phyloP scores from a whole-genome alignment of 2,329 filamentous ascomycete species.

The Geosmithia putterillii region DNA sequence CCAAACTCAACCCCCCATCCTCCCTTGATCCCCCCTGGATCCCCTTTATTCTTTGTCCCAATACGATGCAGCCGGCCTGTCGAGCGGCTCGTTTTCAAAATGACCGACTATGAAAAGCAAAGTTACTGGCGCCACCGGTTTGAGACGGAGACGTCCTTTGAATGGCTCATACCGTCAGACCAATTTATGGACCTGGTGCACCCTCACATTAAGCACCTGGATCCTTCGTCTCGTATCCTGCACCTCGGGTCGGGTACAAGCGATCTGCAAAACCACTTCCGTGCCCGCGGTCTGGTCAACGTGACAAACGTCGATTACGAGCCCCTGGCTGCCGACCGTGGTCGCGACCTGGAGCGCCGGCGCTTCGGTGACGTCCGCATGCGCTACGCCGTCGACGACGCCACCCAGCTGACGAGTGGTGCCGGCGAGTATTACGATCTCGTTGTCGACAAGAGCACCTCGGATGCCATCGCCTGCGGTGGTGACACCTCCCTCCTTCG shows the following conservation, averaged over 20 bases:
- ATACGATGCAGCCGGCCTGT: not conserved
- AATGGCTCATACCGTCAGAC: slow-evolving; percentile 31
- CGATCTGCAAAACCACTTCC: slow-evolving; percentile 34
- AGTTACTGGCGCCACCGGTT: slow-evolving; percentile 37
- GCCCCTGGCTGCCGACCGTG: slow-evolving; percentile 30
- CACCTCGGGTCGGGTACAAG: slow-evolving; percentile 37
- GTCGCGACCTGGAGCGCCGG: slow-evolving; percentile 22
- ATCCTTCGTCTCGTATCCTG: slow-evolving; percentile 20
- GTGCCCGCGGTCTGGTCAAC: slow-evolving; percentile 23
- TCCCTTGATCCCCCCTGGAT: not conserved
- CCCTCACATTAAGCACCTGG: slow-evolving; percentile 19
- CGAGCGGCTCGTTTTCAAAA: too few species aligned
- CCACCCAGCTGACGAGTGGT: slow-evolving; percentile 18
- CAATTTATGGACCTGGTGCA: slow-evolving; percentile 26
- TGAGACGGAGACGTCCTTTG: slow-evolving; percentile 28
- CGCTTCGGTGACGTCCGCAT: slow-evolving; percentile 30
- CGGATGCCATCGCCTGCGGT: slow-evolving; percentile 33
- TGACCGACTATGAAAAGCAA: slow-evolving; percentile 31
- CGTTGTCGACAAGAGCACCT: slow-evolving; percentile 36
- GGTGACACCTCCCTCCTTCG: slow-evolving; percentile 20
- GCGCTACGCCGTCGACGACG: slow-evolving; percentile 31
- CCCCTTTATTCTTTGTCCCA: not conserved
- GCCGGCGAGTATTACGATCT: slow-evolving; percentile 20
- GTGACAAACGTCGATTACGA: slow-evolving; percentile 39
- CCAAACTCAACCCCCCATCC: not conserved